Percentiles rank a stretch among this genome's conserved stretches.
phyloP scores from a whole-genome alignment of 2,329 filamentous ascomycete genomes.

The Calonectria honghensis region DNA sequence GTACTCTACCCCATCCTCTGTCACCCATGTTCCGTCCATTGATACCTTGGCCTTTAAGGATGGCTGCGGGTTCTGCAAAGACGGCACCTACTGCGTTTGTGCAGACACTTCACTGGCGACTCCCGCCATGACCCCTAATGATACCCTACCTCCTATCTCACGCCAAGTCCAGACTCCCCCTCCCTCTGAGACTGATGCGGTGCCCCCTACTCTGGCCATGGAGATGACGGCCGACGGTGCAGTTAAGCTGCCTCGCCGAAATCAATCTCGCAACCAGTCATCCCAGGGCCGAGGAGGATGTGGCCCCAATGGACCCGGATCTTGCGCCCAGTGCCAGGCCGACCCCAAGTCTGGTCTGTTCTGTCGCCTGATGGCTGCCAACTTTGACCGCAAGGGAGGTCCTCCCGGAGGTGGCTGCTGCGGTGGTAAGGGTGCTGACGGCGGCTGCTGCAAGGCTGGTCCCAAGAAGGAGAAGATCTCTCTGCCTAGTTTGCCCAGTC shows the following conservation, averaged over 20 bases:
- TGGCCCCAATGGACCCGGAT: constrained; percentile 83
- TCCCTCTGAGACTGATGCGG: constrained; percentile 76
- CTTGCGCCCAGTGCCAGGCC: constrained; percentile 84
- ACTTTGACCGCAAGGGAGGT: constrained; percentile 67
- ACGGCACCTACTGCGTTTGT: constrained; percentile 88
- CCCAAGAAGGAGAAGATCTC: constrained; percentile 60
- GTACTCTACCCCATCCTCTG: constrained; percentile 57
- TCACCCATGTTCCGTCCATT: constrained; percentile 61
- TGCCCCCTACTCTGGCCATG: constrained; percentile 70
- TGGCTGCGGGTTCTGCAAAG: constrained; percentile 87
- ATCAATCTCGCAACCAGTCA: constrained; percentile 57
- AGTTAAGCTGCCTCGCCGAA: constrained; percentile 73
- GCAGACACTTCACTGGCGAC: constrained; percentile 74
- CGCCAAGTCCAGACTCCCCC: constrained; percentile 75
- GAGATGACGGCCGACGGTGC: constrained; percentile 77
- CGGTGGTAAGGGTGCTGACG: constrained; percentile 74
- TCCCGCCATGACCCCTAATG: constrained; percentile 63
- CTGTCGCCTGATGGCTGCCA: constrained; percentile 86
- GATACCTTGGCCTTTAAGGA: constrained; percentile 73
- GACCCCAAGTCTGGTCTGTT: constrained; percentile 89
- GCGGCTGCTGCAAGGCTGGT: constrained; percentile 78
- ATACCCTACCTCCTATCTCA: constrained; percentile 64
- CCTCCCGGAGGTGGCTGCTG: constrained; percentile 73
- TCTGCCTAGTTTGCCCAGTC: constrained; percentile 62
- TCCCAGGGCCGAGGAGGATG: constrained; percentile 66